phyloP scores from a whole-genome alignment of 345 rosid genomes.

The Arabidopsis suecica region DNA sequence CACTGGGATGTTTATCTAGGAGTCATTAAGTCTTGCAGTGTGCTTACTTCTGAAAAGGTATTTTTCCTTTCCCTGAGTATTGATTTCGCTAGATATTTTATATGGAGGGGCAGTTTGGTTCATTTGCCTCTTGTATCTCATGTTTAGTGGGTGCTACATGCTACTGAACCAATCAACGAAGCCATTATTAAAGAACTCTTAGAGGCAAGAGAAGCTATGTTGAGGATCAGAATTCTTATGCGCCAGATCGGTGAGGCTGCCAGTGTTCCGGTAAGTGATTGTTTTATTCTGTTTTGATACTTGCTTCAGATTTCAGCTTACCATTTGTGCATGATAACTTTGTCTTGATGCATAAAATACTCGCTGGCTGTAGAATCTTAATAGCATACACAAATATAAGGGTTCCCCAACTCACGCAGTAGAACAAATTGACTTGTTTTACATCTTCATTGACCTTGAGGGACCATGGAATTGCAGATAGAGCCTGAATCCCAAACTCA shows the following conservation, averaged over 20 bases:
- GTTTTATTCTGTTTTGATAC: slow-evolving; percentile 2
- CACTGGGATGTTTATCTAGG: slow-evolving; percentile 67
- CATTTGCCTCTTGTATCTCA: slow-evolving; percentile 39
- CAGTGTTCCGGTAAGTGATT: slow-evolving; percentile 65
- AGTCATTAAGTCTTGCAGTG: slow-evolving; percentile 70
- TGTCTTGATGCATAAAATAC: slow-evolving; percentile 18
- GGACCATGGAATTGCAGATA: slow-evolving; percentile 62
- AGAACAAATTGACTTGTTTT: slow-evolving; percentile 2
- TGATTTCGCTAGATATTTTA: slow-evolving; percentile 16
- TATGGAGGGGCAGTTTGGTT: slow-evolving; percentile 26
- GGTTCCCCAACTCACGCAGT: not conserved
- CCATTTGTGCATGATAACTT: slow-evolving; percentile 17
- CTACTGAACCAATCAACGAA: slow-evolving; percentile 60
- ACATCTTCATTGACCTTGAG: slow-evolving; percentile 27
- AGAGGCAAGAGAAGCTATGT: slow-evolving; percentile 80
- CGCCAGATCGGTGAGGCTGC: slow-evolving; percentile 90
- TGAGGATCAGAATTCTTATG: slow-evolving; percentile 74
- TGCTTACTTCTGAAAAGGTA: slow-evolving; percentile 73
- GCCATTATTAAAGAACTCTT: slow-evolving; percentile 64
- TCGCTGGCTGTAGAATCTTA: not conserved
- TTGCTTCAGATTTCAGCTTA: slow-evolving; percentile 27
- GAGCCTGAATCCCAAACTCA: slow-evolving; percentile 84
- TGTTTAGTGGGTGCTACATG: slow-evolving; percentile 81
- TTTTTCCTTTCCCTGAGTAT: slow-evolving; percentile 12
- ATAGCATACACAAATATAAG: slow-evolving; percentile 7